These are phyloP conservation scores for Marasmius sp. DNA, from an alignment of 1,284 basidiomycete genomes.

Conservation along the genomic window DNA sequence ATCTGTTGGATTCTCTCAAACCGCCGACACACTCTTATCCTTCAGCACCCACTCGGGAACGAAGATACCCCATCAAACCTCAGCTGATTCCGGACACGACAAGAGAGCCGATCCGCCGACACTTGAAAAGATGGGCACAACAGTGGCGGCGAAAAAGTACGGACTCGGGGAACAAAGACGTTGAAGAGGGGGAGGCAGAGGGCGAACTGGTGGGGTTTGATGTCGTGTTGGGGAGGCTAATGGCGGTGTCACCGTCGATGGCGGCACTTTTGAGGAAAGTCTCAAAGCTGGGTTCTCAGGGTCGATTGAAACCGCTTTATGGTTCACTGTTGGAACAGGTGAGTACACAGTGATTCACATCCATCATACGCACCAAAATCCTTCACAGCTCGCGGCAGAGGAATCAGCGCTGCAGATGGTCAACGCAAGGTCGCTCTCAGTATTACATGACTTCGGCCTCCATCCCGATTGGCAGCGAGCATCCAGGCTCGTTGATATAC, in stretches of 20 bases:
- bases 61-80: not conserved
- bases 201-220: too few species aligned
- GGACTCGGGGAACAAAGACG: too few species aligned
- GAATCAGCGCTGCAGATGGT: not conserved
- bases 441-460: not conserved
- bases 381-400: not conserved
- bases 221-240: too few species aligned
- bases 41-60: too few species aligned
- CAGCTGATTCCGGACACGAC: not conserved
- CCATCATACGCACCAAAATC: not conserved
- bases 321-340: too few species aligned
- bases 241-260: too few species aligned
- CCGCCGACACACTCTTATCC: conserved; percentile 8
- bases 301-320: too few species aligned
- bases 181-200: too few species aligned
- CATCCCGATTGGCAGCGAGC: not conserved
- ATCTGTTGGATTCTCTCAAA: conserved; percentile 12
- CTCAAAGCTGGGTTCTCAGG: too few species aligned
- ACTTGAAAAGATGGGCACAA: not conserved
- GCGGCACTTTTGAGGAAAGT: too few species aligned
- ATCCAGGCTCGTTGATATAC: not conserved
- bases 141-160: too few species aligned
- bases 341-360: too few species aligned
- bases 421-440: not conserved
- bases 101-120: not conserved